These are phyloP conservation scores for Solanum habrochaites DNA, from an alignment of 257 asterid species.

Conservation along the genomic window DNA sequence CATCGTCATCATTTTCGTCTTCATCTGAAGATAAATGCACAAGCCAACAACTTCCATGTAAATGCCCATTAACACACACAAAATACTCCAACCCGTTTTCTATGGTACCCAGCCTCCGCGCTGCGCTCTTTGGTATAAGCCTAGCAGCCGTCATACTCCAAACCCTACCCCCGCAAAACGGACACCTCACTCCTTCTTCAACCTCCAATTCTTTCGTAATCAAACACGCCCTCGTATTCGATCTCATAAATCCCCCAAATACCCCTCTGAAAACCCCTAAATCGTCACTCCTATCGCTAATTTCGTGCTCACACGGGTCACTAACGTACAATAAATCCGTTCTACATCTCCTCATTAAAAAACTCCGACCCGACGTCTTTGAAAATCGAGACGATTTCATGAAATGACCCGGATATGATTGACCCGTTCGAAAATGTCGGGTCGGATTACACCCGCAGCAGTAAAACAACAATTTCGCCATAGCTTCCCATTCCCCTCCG, in stretches of 20 bases:
- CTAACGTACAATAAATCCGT: conserved; percentile 64
- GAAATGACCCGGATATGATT: conserved; percentile 43
- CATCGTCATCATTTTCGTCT: not conserved
- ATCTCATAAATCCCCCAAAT: conserved; percentile 44
- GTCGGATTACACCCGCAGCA: conserved; percentile 70
- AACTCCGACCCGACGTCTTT: conserved; percentile 79
- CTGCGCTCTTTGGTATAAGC: conserved; percentile 50
- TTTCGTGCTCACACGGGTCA: conserved; percentile 75
- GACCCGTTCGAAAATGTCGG: conserved; percentile 23
- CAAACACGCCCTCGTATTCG: conserved; percentile 60
- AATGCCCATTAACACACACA: conserved; percentile 76
- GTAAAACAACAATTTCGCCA: conserved; percentile 63
- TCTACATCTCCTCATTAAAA: conserved; percentile 38
- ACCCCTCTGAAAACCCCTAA: conserved; percentile 73
- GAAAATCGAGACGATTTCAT: conserved; percentile 52
- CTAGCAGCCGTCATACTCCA: conserved; percentile 88
- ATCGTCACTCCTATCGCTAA: conserved; percentile 21
- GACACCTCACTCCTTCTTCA: conserved; percentile 45
- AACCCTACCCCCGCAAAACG: conserved; percentile 63
- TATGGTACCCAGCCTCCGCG: conserved; percentile 49
- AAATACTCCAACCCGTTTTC: conserved; percentile 63
- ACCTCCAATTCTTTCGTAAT: conserved; percentile 33
- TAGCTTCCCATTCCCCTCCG: conserved; percentile 57
- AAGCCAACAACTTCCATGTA: conserved; percentile 74
- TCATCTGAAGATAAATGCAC: conserved; percentile 42